These are phyloP conservation scores for Hordeum vulgare DNA, from an alignment of 176 grass and related monocot genomes.

Conservation along the genomic window DNA sequence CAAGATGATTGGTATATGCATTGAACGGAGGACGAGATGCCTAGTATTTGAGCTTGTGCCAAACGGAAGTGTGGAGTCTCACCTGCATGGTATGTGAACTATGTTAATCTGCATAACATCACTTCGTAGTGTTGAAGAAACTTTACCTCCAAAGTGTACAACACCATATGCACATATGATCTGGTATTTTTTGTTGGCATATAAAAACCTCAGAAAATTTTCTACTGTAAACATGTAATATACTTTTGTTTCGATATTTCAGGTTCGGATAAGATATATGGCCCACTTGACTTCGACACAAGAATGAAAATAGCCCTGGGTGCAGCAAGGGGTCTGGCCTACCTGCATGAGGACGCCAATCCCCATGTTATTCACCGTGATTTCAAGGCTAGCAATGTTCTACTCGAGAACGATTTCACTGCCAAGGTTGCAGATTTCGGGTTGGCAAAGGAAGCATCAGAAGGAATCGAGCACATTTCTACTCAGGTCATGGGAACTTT, in stretches of 20 bases:
- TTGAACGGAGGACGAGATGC: slow-evolving; percentile 72
- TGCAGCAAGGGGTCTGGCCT: slow-evolving; percentile 83
- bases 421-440: slow-evolving; percentile 95
- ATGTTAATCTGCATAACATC: neutral
- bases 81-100: slow-evolving; percentile 73
- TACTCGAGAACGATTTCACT: slow-evolving; percentile 85
- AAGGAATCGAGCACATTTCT: slow-evolving; percentile 71
- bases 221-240: neutral
- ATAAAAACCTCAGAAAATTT: neutral
- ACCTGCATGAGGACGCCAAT: slow-evolving; percentile 91
- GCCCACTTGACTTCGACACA: slow-evolving; percentile 62
- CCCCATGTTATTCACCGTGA: slow-evolving; percentile 90
- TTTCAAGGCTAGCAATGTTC: slow-evolving; percentile 92
- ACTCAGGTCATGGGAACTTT: slow-evolving; percentile 98
- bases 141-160: neutral
- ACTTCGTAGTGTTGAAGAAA: neutral
- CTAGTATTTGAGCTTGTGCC: slow-evolving; percentile 85
- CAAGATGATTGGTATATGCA: slow-evolving; percentile 85
- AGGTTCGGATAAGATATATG: slow-evolving; percentile 68
- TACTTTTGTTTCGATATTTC: slow-evolving; percentile 1
- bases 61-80: slow-evolving; percentile 94
- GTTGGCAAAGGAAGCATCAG: slow-evolving; percentile 78
- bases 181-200: neutral
- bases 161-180: neutral
- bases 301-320: slow-evolving; percentile 91